A percentile compares a stretch with the other conserved stretches of the same genome.
Evolutionary conservation across 345 rosid species (phyloP).

Genomic region (Mercurialis annua): DNA sequence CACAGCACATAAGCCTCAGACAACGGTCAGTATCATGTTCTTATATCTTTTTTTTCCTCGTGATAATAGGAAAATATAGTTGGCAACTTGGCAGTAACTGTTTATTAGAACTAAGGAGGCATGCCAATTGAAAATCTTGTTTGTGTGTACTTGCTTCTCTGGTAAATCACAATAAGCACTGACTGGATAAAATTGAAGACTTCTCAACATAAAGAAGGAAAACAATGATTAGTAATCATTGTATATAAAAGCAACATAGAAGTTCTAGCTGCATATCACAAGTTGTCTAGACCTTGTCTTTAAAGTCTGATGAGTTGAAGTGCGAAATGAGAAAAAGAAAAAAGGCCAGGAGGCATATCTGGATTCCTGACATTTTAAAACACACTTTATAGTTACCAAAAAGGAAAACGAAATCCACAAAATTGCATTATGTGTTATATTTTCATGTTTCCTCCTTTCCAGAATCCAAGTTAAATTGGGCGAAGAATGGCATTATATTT

Average conservation of each 20-base stretch:
- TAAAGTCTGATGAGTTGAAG: neutral
- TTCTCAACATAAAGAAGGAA: neutral
- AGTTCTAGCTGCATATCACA: neutral
- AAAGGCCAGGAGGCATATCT: neutral
- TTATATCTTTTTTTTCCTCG: neutral
- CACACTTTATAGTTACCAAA: too few relatives aligned
- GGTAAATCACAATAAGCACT: neutral
- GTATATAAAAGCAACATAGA: neutral
- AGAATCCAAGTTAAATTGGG: neutral
- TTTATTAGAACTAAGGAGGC: neutral
- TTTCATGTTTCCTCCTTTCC: neutral
- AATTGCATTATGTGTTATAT: neutral
- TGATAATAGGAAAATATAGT: neutral
- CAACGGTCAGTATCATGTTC: conserved; percentile 49
- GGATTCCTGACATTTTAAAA: neutral
- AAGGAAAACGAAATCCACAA: neutral
- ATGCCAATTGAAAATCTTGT: neutral
- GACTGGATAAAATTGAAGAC: neutral
- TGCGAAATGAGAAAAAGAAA: neutral
- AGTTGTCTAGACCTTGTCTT: neutral
- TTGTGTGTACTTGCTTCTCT: neutral
- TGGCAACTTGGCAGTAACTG: neutral
- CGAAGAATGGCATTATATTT: neutral
- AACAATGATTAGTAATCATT: neutral
- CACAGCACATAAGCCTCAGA: conserved; percentile 60